Evolutionary conservation across 2,329 filamentous ascomycete genomes (phyloP).

Genomic region (Aspergillus tanneri): DNA sequence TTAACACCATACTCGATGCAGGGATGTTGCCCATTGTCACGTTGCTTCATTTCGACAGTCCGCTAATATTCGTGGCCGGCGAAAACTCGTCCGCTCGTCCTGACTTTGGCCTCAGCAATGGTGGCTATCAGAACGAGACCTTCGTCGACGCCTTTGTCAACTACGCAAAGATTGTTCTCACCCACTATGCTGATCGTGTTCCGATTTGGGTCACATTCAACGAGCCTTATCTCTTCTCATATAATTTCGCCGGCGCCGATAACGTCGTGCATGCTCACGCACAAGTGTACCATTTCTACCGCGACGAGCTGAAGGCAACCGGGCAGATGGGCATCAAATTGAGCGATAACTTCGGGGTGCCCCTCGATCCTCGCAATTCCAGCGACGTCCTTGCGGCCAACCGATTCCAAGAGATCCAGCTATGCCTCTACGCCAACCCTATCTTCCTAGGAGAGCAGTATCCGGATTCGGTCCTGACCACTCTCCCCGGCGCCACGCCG

Average conservation of each 20-base stretch:
- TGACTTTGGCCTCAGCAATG: slow-evolving; percentile 30
- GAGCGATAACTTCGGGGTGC: slow-evolving; percentile 54
- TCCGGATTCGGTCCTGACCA: slow-evolving; percentile 45
- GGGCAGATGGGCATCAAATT: slow-evolving; percentile 44
- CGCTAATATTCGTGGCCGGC: slow-evolving; percentile 24
- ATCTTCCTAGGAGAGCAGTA: slow-evolving; percentile 50
- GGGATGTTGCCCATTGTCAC: slow-evolving; percentile 49
- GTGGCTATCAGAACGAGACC: slow-evolving; percentile 36
- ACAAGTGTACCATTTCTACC: slow-evolving; percentile 41
- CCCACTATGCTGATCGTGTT: slow-evolving; percentile 40
- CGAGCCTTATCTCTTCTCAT: slow-evolving; percentile 39
- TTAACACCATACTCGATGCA: slow-evolving; percentile 44
- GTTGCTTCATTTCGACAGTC: slow-evolving; percentile 36
- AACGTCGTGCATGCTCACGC: slow-evolving; percentile 49
- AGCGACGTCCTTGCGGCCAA: slow-evolving; percentile 82
- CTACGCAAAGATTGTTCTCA: slow-evolving; percentile 41
- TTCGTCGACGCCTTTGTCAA: slow-evolving; percentile 45
- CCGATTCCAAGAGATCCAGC: slow-evolving; percentile 74
- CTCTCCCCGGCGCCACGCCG: slow-evolving; percentile 45
- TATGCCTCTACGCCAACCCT: slow-evolving; percentile 47
- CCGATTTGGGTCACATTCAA: slow-evolving; percentile 46
- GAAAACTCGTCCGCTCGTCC: slow-evolving; percentile 18
- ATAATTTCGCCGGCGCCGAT: slow-evolving; percentile 51
- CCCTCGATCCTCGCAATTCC: slow-evolving; percentile 33
- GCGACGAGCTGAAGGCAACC: slow-evolving; percentile 45